These are phyloP conservation scores for Flaveria bidentis DNA, from an alignment of 129 eudicot species.

Conservation along the genomic window DNA sequence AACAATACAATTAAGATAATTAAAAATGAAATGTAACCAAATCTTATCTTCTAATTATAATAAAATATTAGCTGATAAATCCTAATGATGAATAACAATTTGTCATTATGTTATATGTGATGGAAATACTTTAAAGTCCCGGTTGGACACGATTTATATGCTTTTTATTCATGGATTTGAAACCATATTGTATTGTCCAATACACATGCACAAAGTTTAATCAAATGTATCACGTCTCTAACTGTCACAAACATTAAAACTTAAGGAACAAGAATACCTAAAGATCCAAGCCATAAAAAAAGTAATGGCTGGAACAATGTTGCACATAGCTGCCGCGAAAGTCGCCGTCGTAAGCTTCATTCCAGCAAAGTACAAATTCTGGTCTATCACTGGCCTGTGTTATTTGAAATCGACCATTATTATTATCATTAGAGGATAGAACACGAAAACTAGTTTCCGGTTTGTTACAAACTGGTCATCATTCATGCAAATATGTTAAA, in stretches of 20 bases:
- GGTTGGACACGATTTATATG: too few relatives aligned
- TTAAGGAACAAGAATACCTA: conserved; percentile 33
- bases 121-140: too few relatives aligned
- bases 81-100: too few relatives aligned
- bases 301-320: conserved; percentile 56
- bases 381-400: conserved; percentile 65
- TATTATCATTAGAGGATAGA: background rate
- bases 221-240: background rate
- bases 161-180: too few relatives aligned
- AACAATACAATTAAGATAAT: too few relatives aligned
- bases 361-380: conserved; percentile 47
- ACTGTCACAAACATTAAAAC: too few relatives aligned
- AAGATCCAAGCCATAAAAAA: conserved; percentile 49
- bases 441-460: background rate
- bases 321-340: conserved; percentile 48
- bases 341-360: conserved; percentile 52
- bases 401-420: background rate
- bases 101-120: too few relatives aligned
- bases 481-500: background rate
- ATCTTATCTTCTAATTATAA: too few relatives aligned
- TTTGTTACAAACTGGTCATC: background rate
- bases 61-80: too few relatives aligned
- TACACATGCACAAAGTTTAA: background rate
- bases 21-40: too few relatives aligned
- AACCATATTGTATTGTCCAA: background rate